Evolutionary conservation across 345 rosid genomes (phyloP).

Genomic region (Rhodamnia rubescens): DNA sequence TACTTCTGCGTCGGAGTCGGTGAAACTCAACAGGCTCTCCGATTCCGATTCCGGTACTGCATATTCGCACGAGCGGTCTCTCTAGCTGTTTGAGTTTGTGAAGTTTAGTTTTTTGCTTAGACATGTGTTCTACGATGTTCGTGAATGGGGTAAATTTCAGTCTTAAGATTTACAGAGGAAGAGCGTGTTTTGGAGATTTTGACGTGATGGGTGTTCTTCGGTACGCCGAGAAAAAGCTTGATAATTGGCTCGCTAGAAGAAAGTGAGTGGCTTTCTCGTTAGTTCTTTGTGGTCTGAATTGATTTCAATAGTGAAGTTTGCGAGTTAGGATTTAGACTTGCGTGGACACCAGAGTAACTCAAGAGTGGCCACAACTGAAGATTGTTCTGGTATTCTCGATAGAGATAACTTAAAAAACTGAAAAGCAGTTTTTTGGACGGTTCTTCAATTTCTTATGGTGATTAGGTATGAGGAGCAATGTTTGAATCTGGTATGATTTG

Average conservation of each 20-base stretch:
- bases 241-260: neutral
- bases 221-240: neutral
- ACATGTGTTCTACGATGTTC: neutral
- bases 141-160: neutral
- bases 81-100: neutral
- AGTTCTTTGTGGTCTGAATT: neutral
- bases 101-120: neutral
- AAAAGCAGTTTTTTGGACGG: neutral
- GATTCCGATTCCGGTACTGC: constrained; percentile 56
- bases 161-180: neutral
- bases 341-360: neutral
- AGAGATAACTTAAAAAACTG: neutral
- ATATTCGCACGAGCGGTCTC: neutral
- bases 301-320: neutral
- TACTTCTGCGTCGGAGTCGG: constrained; percentile 39
- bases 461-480: neutral
- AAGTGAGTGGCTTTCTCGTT: neutral
- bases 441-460: neutral
- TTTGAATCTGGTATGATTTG: neutral
- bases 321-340: neutral
- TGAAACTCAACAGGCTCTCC: constrained; percentile 45
- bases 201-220: neutral
- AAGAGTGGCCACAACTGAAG: neutral
- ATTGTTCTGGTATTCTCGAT: neutral
- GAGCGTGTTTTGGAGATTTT: neutral